Base-by-base conservation (phyloP, 2,329 filamentous ascomycete species). In the Immersiporthe knoxdaviesiana region DNA sequence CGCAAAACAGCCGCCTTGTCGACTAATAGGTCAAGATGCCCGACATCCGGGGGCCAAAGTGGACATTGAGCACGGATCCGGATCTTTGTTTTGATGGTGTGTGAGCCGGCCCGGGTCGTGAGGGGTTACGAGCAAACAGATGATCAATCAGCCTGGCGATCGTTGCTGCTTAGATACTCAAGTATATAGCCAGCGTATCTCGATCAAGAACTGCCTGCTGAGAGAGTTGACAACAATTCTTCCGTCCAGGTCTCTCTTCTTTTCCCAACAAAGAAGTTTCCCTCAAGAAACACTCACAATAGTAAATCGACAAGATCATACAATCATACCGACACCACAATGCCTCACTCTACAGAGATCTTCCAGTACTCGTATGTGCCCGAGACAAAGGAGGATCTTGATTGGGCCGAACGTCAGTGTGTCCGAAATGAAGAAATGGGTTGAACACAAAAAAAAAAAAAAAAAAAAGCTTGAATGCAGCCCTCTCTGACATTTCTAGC, bases 331-430 rank as follows among this genome's bases (percentile, higher is more conserved):
- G n/a, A n/a, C 5, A 7, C n/a, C 50, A 65, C 24, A 3, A 66
- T 66, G 64, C 64, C 64, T 60, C 64, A 66, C 35, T 66, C 54
- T 37, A 66, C 52, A 3, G 54, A 59, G n/a, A 52, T 60, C 32
- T 66, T 21, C 27, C 64, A 66, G 37, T 66, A 66, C 37, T 58
- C 52, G 12, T 66, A 66, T 39, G 64, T 66, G 14, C 64, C 64
- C 12, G 64, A 66, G 64, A 66, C 64, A 27, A 66, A 66, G 54
- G 64, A 66, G 54, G 39, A 66, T 35, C 64, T 66, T 10, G 54
- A 66, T 2, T 66, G 64, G 64, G 64, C 64, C 32, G 64, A 66
- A 8, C 64, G 64, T 66, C 3, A 41, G 64, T 66, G 10, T 6
- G 21, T 7, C 11, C 37, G n/a, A n/a, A 24, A 35, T 11, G 32